Evolutionary conservation across 305 asterid species (phyloP).

Genomic region (Withania somnifera): DNA sequence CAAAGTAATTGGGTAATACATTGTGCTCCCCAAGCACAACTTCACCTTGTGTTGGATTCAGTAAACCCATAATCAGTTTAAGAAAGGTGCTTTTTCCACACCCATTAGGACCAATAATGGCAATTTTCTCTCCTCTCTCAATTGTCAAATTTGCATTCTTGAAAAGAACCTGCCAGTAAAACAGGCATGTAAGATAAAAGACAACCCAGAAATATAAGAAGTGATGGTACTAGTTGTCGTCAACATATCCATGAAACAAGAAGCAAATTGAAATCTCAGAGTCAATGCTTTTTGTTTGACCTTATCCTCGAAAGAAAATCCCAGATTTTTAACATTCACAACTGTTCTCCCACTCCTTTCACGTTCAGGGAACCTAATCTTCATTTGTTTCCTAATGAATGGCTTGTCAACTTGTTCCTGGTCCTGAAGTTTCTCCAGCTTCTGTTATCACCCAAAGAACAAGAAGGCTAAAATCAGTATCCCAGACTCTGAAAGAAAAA

Average conservation of each 20-base stretch:
- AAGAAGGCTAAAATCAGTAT: conserved; percentile 1
- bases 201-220: neutral
- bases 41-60: conserved; percentile 60
- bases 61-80: conserved; percentile 83
- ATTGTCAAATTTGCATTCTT: conserved; percentile 70
- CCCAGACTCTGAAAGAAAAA: neutral
- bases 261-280: neutral
- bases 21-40: conserved; percentile 84
- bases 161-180: conserved; percentile 50
- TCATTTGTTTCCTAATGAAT: conserved; percentile 95
- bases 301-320: conserved; percentile 72
- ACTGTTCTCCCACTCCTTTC: conserved; percentile 87
- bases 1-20: conserved; percentile 85
- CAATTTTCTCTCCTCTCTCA: conserved; percentile 85
- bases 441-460: conserved; percentile 39
- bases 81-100: conserved; percentile 98
- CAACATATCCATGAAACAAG: neutral
- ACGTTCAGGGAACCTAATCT: conserved; percentile 91
- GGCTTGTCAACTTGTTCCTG: conserved; percentile 93
- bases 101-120: conserved; percentile 94
- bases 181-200: neutral
- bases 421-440: conserved; percentile 89
- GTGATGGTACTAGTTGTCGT: neutral
- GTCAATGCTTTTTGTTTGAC: conserved; percentile 18
- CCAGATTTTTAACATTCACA: conserved; percentile 55